phyloP scores from a whole-genome alignment of 202 grass and related monocot genomes.

The Miscanthus sacchariflorus region DNA sequence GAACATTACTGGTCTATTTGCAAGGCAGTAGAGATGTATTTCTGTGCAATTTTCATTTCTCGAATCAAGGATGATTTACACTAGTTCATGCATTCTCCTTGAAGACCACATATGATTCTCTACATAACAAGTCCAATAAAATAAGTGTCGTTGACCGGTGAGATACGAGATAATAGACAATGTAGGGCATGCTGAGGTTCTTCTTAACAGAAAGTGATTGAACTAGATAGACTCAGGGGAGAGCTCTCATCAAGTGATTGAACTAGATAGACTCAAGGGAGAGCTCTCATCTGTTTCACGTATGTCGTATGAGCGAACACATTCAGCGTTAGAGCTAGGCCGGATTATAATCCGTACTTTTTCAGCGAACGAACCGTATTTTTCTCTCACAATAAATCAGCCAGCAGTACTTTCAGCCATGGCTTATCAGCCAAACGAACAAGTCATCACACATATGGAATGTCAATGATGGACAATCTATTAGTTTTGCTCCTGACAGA shows the following conservation, averaged over 20 bases:
- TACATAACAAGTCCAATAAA: background rate
- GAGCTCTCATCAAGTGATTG: too few species aligned
- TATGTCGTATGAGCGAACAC: too few species aligned
- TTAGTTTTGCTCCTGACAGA: background rate
- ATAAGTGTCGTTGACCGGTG: too few species aligned
- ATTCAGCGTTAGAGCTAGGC: background rate
- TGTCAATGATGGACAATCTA: background rate
- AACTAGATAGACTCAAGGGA: background rate
- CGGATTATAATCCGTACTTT: too few species aligned
- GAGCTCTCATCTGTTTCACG: background rate
- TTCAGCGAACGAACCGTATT: too few species aligned
- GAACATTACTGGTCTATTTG: background rate
- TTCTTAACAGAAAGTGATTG: background rate
- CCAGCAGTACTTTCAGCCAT: too few species aligned
- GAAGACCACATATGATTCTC: background rate
- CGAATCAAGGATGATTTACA: background rate
- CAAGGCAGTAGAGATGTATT: background rate
- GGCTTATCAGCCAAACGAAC: too few species aligned
- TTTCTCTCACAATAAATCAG: too few species aligned
- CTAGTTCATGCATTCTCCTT: background rate
- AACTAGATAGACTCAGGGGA: too few species aligned
- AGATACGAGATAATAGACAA: background rate
- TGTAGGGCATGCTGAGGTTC: background rate
- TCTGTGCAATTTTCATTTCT: background rate
- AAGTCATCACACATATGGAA: background rate